Percentiles rank a stretch among this genome's conserved stretches.
Conservation (phyloP, 345 rosid species). For the Tarenaya hassleriana region DNA sequence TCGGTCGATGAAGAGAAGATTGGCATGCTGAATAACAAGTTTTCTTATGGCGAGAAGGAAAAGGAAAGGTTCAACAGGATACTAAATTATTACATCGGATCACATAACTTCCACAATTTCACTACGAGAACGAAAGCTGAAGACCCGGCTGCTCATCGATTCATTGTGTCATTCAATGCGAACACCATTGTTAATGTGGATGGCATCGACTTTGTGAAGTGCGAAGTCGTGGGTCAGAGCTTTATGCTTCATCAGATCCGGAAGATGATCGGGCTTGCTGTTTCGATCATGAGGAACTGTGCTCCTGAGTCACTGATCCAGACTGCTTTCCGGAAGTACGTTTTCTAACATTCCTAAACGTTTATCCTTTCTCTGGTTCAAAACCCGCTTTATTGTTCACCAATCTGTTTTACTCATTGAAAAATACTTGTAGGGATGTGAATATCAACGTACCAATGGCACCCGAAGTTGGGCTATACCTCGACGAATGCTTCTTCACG, state of each 20-base stretch:
- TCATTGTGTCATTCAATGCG: slow-evolving; percentile 65
- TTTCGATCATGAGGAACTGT: slow-evolving; percentile 77
- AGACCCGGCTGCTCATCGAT: slow-evolving; percentile 75
- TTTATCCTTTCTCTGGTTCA: neutral
- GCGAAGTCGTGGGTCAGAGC: slow-evolving; percentile 97
- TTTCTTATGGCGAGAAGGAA: slow-evolving; percentile 61
- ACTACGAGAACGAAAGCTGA: slow-evolving; percentile 84
- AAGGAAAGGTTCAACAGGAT: slow-evolving; percentile 76
- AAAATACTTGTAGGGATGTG: slow-evolving; percentile 43
- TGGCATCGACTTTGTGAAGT: slow-evolving; percentile 80
- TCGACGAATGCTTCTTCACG: slow-evolving; percentile 84
- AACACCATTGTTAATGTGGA: slow-evolving; percentile 44
- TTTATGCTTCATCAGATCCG: slow-evolving; percentile 99
- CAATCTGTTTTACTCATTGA: slow-evolving; percentile 5
- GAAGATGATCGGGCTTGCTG: slow-evolving; percentile 89
- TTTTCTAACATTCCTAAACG: slow-evolving; percentile 13
- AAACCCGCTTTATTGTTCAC: neutral
- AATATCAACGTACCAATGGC: slow-evolving; percentile 75
- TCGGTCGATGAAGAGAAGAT: slow-evolving; percentile 22
- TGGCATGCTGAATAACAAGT: slow-evolving; percentile 24
- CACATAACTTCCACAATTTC: slow-evolving; percentile 93
- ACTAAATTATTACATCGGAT: slow-evolving; percentile 63
- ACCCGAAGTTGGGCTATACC: slow-evolving; percentile 93
- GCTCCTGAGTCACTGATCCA: slow-evolving; percentile 62
- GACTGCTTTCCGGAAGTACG: slow-evolving; percentile 68